These are phyloP conservation scores for Acer negundo DNA, from an alignment of 345 rosid genomes.

Conservation along the genomic window DNA sequence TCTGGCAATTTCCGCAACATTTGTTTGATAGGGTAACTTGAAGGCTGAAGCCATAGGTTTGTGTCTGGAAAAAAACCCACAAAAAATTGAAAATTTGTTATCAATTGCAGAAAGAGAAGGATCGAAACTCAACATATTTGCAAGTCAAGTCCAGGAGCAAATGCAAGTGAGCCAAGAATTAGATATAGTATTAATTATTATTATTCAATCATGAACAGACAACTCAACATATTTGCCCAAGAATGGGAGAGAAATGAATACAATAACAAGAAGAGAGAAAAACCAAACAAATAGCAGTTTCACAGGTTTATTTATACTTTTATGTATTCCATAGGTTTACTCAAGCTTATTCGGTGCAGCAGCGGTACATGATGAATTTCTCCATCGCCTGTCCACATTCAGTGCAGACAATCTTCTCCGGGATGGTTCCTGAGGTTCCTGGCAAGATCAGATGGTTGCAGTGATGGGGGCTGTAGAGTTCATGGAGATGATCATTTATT, in stretches of 20 bases:
- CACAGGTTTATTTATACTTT: too few species aligned
- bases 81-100: too few species aligned
- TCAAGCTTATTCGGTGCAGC: constrained; percentile 49
- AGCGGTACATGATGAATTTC: constrained; percentile 60
- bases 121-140: too few species aligned
- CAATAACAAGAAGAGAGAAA: background rate
- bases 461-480: constrained; percentile 38
- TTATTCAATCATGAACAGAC: background rate
- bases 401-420: constrained; percentile 57
- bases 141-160: too few species aligned
- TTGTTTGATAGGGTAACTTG: too few species aligned
- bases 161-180: too few species aligned
- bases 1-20: too few species aligned
- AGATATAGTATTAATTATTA: too few species aligned
- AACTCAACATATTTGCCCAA: background rate
- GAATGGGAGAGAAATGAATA: background rate
- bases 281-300: background rate
- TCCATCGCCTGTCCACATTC: constrained; percentile 60
- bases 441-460: constrained; percentile 62
- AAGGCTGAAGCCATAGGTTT: too few species aligned
- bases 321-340: too few species aligned
- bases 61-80: too few species aligned
- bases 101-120: too few species aligned
- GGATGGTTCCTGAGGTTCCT: constrained; percentile 37
- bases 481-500: constrained; percentile 32